Base-by-base conservation (phyloP, 345 rosid genomes). In the Camelina neglecta region DNA sequence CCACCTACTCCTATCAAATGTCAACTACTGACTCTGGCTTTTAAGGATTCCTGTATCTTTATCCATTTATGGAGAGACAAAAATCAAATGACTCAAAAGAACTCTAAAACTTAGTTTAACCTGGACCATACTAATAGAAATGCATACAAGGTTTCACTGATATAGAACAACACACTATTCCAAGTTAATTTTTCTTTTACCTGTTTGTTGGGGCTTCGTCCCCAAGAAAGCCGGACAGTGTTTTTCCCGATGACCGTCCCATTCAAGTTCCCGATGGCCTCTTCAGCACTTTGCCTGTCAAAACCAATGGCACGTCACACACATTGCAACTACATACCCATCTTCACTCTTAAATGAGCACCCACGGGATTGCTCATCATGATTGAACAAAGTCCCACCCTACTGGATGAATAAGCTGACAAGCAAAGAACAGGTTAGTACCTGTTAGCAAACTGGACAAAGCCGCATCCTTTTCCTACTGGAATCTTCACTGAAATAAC, bases 201-300 rank as follows among this genome's bases (percentile, higher is more conserved):
- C 89, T 88, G 97, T 67, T 84, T 92, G 87, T 87, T 86, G 4
- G 92, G 92, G 77, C 81, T 90, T 55, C 96, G 86, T 48, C 96
- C 96, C 97, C 97, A 92, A 13, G 97, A 90, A 66, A 92, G 91
- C 29, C 97, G 84, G 59, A 92, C 90, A n/a, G 90, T 85, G 78
- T 92, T 92, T 79, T 90, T 90, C 68, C 97, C 97, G 1, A 92
- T 88, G 45, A 80, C 80, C 31, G 91, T 83, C 64, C 92, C 97
- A 31, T 87, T 89, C 83, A 90, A 84, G 35, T 71, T 84, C 73
- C 84, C 80, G 21, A 92, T 79, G 49, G 97, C 93, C 16, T 86
- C 92, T 83, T 90, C 96, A 6, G 96, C 97, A 80, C 74, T 80
- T 50, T 90, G 84, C 84, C 97, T 92, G 83, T 60, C 67, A 81